Evolutionary conservation across 352 stramenopile genomes (phyloP), one percentile per base, ranked within the genome.

Genomic region (Phytophthora pini): DNA sequence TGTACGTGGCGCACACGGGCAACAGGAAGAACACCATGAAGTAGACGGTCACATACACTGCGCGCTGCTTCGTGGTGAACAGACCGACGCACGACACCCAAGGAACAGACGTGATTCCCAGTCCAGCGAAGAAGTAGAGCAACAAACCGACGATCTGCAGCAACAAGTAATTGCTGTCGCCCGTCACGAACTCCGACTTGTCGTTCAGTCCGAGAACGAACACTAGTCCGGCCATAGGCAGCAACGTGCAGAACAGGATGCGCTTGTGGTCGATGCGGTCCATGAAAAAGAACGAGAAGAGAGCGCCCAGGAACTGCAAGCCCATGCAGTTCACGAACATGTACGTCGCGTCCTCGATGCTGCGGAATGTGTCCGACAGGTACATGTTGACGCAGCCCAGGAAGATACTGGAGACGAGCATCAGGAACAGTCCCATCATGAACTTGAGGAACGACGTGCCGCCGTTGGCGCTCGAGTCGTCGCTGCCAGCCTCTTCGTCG

Each of bases 221-320:
- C 8, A 79, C 79, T 8, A 86, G 61, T 5, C 68, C 56, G 0
- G 77, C 76, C 11, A 90, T 76, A 5, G 83, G 82, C 26, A 92
- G n/a, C 45, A 93, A 68, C 41, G 85, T 84, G 45, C 80, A 85
- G 51, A 88, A 78, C 56, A 95, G 43, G 40, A 95, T 89, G 17
- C 82, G 80, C 27, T 76, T 77, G 73, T 95, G 87, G 60, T 92
- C 76, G 36, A 91, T 81, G 12, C 79, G 76, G 66, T 95, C 87
- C 63, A 95, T 93, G 67, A 95, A 88, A 64, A 95, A 93, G 69
- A 95, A 95, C 61, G 83, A 92, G 20, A 95, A 85, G 8, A 93
- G 44, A 9, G 84, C 83, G 20, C 87, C 84, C 5, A 91, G 48
- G 47, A 93, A 79, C 70, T 95, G 83, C 10, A 95, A 54, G 5